Evolutionary conservation across 805 yeast species (phyloP), one percentile per base, ranked within the genome.

Genomic region (Yarrowia sp.): DNA sequence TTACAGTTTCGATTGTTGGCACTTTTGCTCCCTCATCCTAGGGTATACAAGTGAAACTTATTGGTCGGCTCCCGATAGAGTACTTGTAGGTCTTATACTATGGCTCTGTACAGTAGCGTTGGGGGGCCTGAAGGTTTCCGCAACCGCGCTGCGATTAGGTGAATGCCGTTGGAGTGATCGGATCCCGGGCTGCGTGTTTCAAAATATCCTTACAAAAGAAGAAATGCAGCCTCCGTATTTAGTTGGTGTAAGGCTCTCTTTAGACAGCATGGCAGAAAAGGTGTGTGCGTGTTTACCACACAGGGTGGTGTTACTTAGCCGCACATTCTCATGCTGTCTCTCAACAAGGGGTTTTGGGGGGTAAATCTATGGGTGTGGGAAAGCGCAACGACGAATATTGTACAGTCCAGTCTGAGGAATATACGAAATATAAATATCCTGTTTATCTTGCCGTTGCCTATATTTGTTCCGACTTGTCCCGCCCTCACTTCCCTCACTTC

Each of bases 41-140:
- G 14, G 7, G 4, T 6, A 17, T 4, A 21, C 22, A 30, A 38
- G 38, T 30, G 21, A 33, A 51, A 33, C 58, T 21, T 51, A 51
- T 51, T 35, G 33, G 12, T 49, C 56, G 56, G 56, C n/a, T 28
- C 28, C 56, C 58, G 58, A 22, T 33, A 24, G n/a, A 8, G 36
- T 19, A 11, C 36, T 17, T 10, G 4, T 4, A 3, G 11, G 38
- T 33, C 12, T 33, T 4, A 33, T 4, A 12, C 38, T 24, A 32
- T n/a, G n/a, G n/a, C n/a, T n/a, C n/a, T n/a, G n/a, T n/a, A n/a
- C n/a, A n/a, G 46, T 14, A 41, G 28, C 52, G 22, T 28, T 17
- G 12, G n/a, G n/a, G 14, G 17, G 5, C 28, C 38, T 7, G 58
- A 33, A 32, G 30, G 52, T 46, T n/a, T 46, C 52, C 52, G 44